These are phyloP conservation scores for Fusarium pseudocircinatum DNA, from an alignment of 2,329 filamentous ascomycete genomes.

Conservation along the genomic window DNA sequence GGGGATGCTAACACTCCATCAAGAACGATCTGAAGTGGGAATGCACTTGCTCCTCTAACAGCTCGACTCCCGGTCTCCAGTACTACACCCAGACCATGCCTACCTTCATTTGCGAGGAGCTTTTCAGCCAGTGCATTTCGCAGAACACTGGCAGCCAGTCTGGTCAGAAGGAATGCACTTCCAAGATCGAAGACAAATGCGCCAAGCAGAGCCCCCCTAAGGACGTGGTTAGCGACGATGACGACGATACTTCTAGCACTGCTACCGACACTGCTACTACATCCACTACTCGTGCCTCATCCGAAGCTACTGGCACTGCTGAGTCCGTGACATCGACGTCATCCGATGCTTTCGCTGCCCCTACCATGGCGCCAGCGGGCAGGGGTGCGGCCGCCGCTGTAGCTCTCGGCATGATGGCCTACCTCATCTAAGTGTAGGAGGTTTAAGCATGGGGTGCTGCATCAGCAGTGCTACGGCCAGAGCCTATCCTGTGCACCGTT, in stretches of 20 bases:
- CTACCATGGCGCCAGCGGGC: conserved; percentile 55
- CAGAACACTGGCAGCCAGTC: conserved; percentile 53
- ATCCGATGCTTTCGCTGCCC: conserved; percentile 49
- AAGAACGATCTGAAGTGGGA: conserved; percentile 57
- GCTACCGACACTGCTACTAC: conserved; percentile 37
- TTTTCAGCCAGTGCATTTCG: conserved; percentile 59
- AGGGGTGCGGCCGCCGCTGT: conserved; percentile 59
- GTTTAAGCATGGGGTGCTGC: conserved; percentile 26
- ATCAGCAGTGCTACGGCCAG: conserved; percentile 28
- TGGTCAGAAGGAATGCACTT: conserved; percentile 60
- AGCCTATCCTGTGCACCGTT: conserved; percentile 13
- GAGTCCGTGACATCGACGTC: conserved; percentile 48
- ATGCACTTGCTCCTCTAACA: conserved; percentile 61
- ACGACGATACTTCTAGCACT: conserved; percentile 40
- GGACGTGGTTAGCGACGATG: conserved; percentile 39
- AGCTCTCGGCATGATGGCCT: conserved; percentile 63
- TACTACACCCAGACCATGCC: conserved; percentile 64
- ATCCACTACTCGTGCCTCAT: conserved; percentile 27
- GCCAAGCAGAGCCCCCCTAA: conserved; percentile 51
- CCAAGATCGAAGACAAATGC: conserved; percentile 59
- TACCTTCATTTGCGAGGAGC: conserved; percentile 61
- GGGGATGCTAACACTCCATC: conserved; percentile 5
- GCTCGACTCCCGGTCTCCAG: conserved; percentile 60
- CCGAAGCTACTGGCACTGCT: conserved; percentile 31
- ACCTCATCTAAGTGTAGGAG: conserved; percentile 54